Evolutionary conservation across 2,329 filamentous ascomycete species (phyloP).

Genomic region (Lojkania enalia): DNA sequence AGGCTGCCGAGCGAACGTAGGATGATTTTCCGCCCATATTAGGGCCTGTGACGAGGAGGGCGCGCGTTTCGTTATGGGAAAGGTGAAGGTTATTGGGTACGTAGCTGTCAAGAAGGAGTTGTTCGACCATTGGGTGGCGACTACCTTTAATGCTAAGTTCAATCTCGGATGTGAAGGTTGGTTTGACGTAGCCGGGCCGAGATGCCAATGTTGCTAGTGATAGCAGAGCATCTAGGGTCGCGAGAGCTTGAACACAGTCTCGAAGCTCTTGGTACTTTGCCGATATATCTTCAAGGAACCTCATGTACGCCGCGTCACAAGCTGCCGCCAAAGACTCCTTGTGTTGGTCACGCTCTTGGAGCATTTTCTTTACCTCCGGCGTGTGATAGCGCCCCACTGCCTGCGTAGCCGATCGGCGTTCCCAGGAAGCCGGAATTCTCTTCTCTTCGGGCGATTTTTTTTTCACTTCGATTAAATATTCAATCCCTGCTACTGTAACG

Average conservation of each 20-base stretch:
- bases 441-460: constrained; percentile 72
- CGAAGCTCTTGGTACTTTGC: constrained; percentile 87
- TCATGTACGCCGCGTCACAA: constrained; percentile 79
- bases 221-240: constrained; percentile 85
- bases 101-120: constrained; percentile 80
- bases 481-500: constrained; percentile 83
- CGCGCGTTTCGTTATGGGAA: constrained; percentile 59
- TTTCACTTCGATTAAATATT: constrained; percentile 90
- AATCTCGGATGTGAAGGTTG: constrained; percentile 66
- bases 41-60: constrained; percentile 89
- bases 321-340: constrained; percentile 91
- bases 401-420: constrained; percentile 93
- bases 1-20: constrained; percentile 88
- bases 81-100: constrained; percentile 87
- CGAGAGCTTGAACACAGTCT: constrained; percentile 83
- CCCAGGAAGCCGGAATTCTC: constrained; percentile 89
- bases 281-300: constrained; percentile 73
- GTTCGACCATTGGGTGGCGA: constrained; percentile 94
- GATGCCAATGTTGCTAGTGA: constrained; percentile 82
- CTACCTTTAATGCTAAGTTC: constrained; percentile 73
- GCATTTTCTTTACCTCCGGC: constrained; percentile 79
- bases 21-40: constrained; percentile 99
- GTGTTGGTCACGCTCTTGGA: constrained; percentile 89
- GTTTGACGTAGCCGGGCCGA: constrained; percentile 86
- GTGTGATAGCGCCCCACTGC: constrained; percentile 91